phyloP scores from a whole-genome alignment of 352 stramenopile genomes.

The Phytophthora boehmeriae region DNA sequence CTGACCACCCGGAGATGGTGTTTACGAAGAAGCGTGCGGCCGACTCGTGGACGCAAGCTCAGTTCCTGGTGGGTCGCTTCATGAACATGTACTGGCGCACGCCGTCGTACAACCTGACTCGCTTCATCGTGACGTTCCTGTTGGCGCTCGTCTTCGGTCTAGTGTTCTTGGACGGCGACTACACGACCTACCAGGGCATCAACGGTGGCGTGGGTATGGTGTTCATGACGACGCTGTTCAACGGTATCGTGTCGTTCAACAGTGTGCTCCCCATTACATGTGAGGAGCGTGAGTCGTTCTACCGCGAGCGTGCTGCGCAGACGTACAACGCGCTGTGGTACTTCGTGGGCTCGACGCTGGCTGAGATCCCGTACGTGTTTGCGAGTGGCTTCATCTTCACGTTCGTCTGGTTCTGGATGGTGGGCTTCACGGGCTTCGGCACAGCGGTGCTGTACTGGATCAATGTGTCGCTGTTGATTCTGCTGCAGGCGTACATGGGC shows the following conservation, averaged over 20 bases:
- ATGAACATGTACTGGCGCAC: conserved; percentile 85
- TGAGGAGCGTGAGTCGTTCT: conserved; percentile 81
- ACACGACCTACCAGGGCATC: conserved; percentile 37
- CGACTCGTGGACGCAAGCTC: conserved; percentile 36
- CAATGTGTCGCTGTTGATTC: conserved; percentile 28
- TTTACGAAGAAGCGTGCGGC: conserved; percentile 45
- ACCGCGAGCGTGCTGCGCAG: conserved; percentile 81
- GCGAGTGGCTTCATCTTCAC: conserved; percentile 26
- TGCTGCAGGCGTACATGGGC: conserved; percentile 38
- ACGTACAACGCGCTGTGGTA: conserved; percentile 85
- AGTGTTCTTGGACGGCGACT: conserved; percentile 47
- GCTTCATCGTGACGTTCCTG: conserved; percentile 57
- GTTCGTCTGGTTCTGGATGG: conserved; percentile 33
- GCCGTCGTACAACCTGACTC: conserved; percentile 82
- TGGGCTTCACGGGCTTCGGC: conserved; percentile 40
- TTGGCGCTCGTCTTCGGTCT: conserved; percentile 73
- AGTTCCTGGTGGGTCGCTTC: conserved; percentile 42
- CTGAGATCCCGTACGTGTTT: conserved; percentile 72
- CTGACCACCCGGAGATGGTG: conserved; percentile 32
- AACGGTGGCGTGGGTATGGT: conserved; percentile 52
- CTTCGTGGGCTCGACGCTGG: conserved; percentile 66
- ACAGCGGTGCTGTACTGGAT: conserved; percentile 34
- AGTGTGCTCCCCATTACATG: too few relatives aligned
- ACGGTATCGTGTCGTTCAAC: too few relatives aligned
- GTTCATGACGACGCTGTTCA: conserved; percentile 21